Evolutionary conservation across 306 rosid species (phyloP).

Genomic region (Pachyrhizus erosus): DNA sequence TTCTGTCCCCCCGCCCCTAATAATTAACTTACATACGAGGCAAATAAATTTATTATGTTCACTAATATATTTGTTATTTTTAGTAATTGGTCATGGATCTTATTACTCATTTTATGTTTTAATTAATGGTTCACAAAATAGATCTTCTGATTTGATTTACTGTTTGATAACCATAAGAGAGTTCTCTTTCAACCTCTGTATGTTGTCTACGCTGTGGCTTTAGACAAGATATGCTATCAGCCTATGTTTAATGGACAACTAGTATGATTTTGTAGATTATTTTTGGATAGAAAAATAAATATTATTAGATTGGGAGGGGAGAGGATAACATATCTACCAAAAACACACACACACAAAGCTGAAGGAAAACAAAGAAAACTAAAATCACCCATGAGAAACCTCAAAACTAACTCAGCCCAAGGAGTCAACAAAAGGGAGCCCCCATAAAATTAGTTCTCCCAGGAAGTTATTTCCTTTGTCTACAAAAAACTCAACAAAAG

Average conservation of each 20-base stretch:
- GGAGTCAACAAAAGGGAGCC: neutral
- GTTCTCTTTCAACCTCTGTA: conserved; percentile 9
- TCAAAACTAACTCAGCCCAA: neutral
- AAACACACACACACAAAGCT: neutral
- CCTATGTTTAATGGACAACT: conserved; percentile 22
- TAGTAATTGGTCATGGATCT: conserved; percentile 25
- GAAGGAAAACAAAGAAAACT: neutral
- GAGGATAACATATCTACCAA: neutral
- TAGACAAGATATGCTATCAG: conserved; percentile 3
- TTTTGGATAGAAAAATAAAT: conserved; percentile 15
- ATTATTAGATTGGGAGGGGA: conserved; percentile 4
- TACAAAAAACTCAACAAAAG: neutral
- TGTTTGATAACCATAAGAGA: conserved; percentile 23
- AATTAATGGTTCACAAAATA: neutral
- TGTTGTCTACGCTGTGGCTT: conserved; percentile 6
- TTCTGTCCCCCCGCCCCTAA: neutral
- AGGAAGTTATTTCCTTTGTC: neutral
- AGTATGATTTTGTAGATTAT: conserved; percentile 1
- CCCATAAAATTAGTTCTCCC: neutral
- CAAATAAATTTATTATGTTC: conserved; percentile 5
- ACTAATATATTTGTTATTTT: conserved; percentile 5
- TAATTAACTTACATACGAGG: neutral
- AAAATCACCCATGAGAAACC: neutral
- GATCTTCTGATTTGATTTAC: conserved; percentile 4
- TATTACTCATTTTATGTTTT: neutral